Percentiles rank a stretch among this genome's conserved stretches.
phyloP scores from a whole-genome alignment of 2,329 filamentous ascomycete genomes.

The Colletotrichum spaethianum region DNA sequence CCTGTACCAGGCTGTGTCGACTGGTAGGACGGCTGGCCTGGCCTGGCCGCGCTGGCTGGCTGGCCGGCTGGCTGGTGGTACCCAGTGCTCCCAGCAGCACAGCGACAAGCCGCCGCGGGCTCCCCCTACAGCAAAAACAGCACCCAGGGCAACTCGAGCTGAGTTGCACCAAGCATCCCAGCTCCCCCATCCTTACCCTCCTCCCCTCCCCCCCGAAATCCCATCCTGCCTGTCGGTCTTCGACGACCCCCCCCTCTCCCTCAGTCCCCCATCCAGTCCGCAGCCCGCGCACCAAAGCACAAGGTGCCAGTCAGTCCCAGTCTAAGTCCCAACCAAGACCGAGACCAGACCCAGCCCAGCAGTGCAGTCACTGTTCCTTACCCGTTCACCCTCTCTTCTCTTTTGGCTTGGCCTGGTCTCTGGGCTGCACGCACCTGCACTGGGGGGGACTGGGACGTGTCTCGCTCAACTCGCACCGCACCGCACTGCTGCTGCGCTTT shows the following conservation, averaged over 20 bases:
- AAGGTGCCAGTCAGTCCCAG: conserved; percentile 33
- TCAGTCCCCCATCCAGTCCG: conserved; percentile 27
- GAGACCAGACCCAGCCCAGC: conserved; percentile 10
- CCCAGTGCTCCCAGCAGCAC: conserved; percentile 31
- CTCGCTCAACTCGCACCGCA: conserved; percentile 38
- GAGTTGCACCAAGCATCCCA: conserved; percentile 31
- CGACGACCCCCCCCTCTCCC: conserved; percentile 1
- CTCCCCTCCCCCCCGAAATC: conserved; percentile 30
- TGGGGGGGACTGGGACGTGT: conserved; percentile 30
- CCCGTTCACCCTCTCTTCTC: conserved; percentile 29
- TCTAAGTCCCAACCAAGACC: conserved; percentile 23
- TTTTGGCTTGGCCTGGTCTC: conserved; percentile 32
- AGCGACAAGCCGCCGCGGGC: conserved; percentile 6
- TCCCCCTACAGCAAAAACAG: background rate
- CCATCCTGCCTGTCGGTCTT: conserved; percentile 19
- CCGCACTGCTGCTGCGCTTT: conserved; percentile 19
- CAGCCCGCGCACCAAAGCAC: conserved; percentile 33
- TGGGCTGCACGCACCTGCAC: conserved; percentile 37
- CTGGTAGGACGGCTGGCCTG: conserved; percentile 14
- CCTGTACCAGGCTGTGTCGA: conserved; percentile 15
- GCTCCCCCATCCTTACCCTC: conserved; percentile 7
- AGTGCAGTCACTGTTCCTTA: conserved; percentile 35
- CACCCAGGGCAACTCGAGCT: conserved; percentile 20
- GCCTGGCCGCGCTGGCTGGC: background rate
- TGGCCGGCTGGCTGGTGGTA: conserved; percentile 22